Conservation (phyloP, 78 protist species). For the Cyanophora paradoxa region DNA sequence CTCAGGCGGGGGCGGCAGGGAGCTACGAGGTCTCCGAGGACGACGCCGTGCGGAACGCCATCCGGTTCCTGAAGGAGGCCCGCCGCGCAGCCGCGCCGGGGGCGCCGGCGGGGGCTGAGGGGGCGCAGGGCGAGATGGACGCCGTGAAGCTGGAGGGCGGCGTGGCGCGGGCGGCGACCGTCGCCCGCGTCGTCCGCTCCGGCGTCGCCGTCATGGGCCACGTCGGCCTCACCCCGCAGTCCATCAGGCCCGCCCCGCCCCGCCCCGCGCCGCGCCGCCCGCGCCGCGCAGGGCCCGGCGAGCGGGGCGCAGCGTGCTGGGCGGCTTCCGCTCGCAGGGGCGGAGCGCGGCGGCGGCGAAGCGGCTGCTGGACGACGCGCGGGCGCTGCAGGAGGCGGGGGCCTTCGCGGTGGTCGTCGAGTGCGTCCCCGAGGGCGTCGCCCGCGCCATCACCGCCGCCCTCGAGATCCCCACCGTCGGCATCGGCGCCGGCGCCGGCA, state of each 20-base stretch:
- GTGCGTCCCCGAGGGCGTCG: slow-evolving; percentile 73
- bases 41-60: slow-evolving; percentile 71
- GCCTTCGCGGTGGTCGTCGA: slow-evolving; percentile 79
- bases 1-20: too few relatives aligned
- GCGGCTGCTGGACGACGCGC: slow-evolving; percentile 69
- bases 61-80: slow-evolving; percentile 65
- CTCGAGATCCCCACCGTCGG: slow-evolving; percentile 83
- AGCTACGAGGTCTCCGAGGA: slow-evolving; percentile 36
- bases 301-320: slow-evolving; percentile 53
- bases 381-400: slow-evolving; percentile 80
- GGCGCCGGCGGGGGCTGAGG: too few relatives aligned
- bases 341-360: background rate
- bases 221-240: slow-evolving; percentile 88
- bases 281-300: too few relatives aligned
- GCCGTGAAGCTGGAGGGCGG: slow-evolving; percentile 91
- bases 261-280: too few relatives aligned
- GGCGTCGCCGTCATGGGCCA: slow-evolving; percentile 73
- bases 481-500: slow-evolving; percentile 83
- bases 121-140: slow-evolving; percentile 50
- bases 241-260: too few relatives aligned
- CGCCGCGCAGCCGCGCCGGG: too few relatives aligned
- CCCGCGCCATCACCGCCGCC: slow-evolving; percentile 47
- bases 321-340: slow-evolving; percentile 82
- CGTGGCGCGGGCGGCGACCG: background rate
- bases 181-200: background rate